These are phyloP conservation scores for Monosporozyma aerobia DNA, from an alignment of 805 yeast species.

Conservation along the genomic window DNA sequence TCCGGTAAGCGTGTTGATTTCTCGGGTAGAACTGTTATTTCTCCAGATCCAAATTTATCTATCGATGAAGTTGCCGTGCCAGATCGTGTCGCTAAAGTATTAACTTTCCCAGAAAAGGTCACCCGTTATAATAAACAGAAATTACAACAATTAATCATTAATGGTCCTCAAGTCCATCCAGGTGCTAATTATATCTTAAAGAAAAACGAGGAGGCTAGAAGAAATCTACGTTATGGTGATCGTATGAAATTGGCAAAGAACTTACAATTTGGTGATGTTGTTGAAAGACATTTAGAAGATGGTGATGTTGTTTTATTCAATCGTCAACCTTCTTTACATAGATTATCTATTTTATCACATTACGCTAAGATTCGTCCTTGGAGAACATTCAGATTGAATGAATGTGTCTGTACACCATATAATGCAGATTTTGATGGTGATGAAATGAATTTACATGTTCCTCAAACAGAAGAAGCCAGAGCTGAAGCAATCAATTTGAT, in stretches of 20 bases:
- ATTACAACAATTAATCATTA: conserved; percentile 60
- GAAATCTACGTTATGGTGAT: conserved; percentile 86
- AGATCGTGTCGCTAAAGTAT: conserved; percentile 87
- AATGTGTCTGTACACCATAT: conserved; percentile 98
- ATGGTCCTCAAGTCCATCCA: conserved; percentile 86
- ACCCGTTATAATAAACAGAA: conserved; percentile 79
- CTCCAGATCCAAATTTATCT: conserved; percentile 93
- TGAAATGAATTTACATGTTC: conserved; percentile 97
- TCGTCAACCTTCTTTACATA: conserved; percentile 95
- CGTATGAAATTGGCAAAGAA: conserved; percentile 65
- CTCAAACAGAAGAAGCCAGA: conserved; percentile 97
- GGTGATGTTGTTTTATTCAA: conserved; percentile 94
- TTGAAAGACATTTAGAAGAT: conserved; percentile 94
- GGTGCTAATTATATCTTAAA: conserved; percentile 92
- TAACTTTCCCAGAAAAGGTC: conserved; percentile 93
- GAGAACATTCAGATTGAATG: conserved; percentile 94
- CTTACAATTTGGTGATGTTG: conserved; percentile 80
- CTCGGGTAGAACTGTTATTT: conserved; percentile 95
- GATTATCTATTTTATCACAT: conserved; percentile 89
- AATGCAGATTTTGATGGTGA: conserved; percentile 99
- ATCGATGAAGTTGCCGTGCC: conserved; percentile 99
- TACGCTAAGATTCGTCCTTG: conserved; percentile 95
- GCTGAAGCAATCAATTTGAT: conserved; percentile 97
- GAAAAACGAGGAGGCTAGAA: conserved; percentile 73
- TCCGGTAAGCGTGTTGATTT: conserved; percentile 99